Percentiles rank a stretch among this genome's conserved stretches.
These are phyloP conservation scores for Aspergillus latus DNA, from an alignment of 2,329 filamentous ascomycete species.

Conservation along the genomic window DNA sequence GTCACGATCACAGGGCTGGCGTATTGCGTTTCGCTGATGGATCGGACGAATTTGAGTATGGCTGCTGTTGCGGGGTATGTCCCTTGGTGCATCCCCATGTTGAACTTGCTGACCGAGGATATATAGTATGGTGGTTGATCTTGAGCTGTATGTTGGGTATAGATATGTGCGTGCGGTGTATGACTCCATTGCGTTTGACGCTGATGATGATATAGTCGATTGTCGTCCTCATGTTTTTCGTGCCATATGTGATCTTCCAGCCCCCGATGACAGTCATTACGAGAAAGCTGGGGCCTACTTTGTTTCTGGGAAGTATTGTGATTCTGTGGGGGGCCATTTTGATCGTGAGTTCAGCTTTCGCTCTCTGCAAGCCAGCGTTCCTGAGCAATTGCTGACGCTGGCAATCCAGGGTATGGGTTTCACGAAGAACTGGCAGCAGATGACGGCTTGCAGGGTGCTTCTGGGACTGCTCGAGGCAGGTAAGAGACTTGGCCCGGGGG, in stretches of 20 bases:
- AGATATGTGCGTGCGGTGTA: constrained; percentile 28
- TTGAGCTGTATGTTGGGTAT: constrained; percentile 27
- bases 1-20: constrained; percentile 63
- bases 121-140: constrained; percentile 50
- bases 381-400: constrained; percentile 6
- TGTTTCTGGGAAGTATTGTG: constrained; percentile 30
- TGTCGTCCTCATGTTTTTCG: constrained; percentile 35
- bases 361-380: not conserved
- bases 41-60: constrained; percentile 69
- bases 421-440: constrained; percentile 28
- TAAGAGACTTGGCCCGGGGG: not conserved
- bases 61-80: constrained; percentile 68
- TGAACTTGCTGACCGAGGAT: constrained; percentile 66
- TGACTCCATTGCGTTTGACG: not conserved
- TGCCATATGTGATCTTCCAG: constrained; percentile 34
- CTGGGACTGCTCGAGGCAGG: constrained; percentile 31
- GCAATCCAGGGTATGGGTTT: constrained; percentile 31
- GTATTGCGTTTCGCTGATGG: constrained; percentile 76
- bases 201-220: constrained; percentile 25
- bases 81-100: constrained; percentile 52
- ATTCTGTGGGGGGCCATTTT: constrained; percentile 31
- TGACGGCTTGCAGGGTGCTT: constrained; percentile 28
- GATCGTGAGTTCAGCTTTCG: constrained; percentile 22
- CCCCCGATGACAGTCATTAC: constrained; percentile 33
- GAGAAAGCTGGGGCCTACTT: constrained; percentile 31